A percentile compares a stretch with the other conserved stretches of the same genome.
Conservation (phyloP, 139 green algal species). For the Spirogloea muscicola region DNA sequence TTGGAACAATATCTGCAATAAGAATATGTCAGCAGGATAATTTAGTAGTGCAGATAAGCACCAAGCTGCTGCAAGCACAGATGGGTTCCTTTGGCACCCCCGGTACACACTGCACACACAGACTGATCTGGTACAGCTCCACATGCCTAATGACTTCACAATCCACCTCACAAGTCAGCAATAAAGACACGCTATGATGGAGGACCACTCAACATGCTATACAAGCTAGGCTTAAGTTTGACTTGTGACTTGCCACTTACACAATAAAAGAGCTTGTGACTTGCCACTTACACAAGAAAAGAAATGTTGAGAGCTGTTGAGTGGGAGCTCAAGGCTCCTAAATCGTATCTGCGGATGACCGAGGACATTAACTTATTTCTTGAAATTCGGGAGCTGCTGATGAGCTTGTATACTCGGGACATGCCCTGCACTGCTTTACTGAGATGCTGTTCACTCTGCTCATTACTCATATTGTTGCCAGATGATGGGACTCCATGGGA, state of each 20-base stretch:
- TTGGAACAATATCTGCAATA: slow-evolving; percentile 34
- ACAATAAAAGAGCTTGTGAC: not conserved
- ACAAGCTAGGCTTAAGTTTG: not conserved
- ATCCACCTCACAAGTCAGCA: not conserved
- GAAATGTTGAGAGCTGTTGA: not conserved
- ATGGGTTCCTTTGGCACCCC: not conserved
- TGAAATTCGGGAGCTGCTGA: slow-evolving; percentile 2
- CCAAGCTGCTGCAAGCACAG: not conserved
- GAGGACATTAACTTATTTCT: slow-evolving; percentile 31
- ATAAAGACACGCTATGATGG: not conserved
- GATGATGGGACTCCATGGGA: not conserved
- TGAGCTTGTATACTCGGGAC: slow-evolving; percentile 33
- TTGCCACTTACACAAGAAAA: not conserved
- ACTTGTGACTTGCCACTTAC: not conserved
- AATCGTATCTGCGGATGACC: slow-evolving; percentile 26
- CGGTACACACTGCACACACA: not conserved
- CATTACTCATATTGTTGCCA: not conserved
- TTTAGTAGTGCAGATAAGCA: not conserved
- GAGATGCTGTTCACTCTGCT: not conserved
- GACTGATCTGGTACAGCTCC: not conserved
- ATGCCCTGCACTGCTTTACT: slow-evolving; percentile 4
- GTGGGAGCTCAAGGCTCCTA: not conserved
- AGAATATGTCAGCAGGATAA: not conserved
- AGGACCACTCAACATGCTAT: not conserved
- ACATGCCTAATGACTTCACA: not conserved